Evolutionary conservation across 2,329 filamentous ascomycete genomes (phyloP), one percentile per base, ranked within the genome.

Genomic region (Aureobasidium sp.): DNA sequence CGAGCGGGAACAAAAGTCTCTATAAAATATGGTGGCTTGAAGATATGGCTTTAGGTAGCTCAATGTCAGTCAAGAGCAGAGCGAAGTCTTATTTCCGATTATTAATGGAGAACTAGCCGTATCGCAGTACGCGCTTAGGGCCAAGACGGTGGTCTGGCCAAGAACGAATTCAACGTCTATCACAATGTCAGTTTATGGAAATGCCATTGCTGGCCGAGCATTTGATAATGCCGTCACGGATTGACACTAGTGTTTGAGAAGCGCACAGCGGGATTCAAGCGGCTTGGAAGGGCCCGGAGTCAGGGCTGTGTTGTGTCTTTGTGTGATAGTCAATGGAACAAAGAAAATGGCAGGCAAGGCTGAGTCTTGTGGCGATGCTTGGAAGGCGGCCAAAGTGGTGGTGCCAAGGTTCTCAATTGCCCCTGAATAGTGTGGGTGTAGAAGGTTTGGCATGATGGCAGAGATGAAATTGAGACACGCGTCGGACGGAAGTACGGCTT

Each of bases 191-290:
- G 17, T 26, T 56, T 27, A 34, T 44, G n/a, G 9, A 13, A 20
- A 24, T 43, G 27, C 2, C 36, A 20, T n/a, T 27, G 8, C 34
- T 55, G 26, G 6, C 2, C 2, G 26, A 17, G 17, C 26, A 20
- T 27, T 10, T 17, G 26, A 17, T 10, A 27, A 34, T 56, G 37
- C 8, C 41, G 51, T 55, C 51, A 44, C 34, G 15, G 32, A n/a
- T 6, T 44, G 52, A 26, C 43, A 24, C 52, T 56, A 56, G 52
- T 56, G 52, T 56, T 56, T 56, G 52, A 56, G 52, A 56, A 56
- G 34, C 2, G 52, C 52, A 44, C 52, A 34, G 39, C 52, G 17
- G 15, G 10, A 56, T 34, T 10, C 37, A 56, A 39, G 52, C 52
- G 39, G 52, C 39, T 44, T 44, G 39, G 26, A 43, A 34, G 12